phyloP scores from a whole-genome alignment of 2,329 filamentous ascomycete species.

The Phyllosticta ampelicida region DNA sequence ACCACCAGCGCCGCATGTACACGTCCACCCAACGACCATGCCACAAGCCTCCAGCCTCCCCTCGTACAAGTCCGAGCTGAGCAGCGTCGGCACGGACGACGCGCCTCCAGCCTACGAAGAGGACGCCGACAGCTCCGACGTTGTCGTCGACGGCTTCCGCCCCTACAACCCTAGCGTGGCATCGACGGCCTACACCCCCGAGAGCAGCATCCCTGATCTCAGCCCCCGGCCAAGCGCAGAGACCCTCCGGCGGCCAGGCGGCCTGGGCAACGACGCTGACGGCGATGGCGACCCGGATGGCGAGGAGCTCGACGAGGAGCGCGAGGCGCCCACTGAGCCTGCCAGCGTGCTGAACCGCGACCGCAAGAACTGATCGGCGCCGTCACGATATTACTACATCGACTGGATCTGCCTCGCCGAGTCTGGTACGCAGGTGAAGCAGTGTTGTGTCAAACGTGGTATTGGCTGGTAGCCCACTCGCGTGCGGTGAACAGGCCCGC shows the following conservation, averaged over 20 bases:
- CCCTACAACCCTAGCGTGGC: slow-evolving; percentile 23
- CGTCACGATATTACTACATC: neutral
- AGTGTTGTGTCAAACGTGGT: no score
- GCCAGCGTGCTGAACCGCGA: slow-evolving; percentile 2
- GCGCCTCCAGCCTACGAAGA: slow-evolving; percentile 34
- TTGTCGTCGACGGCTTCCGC: slow-evolving; percentile 34
- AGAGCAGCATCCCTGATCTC: slow-evolving; percentile 29
- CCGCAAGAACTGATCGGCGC: slow-evolving; percentile 3
- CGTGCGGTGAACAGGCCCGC: no score
- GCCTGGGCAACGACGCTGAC: neutral
- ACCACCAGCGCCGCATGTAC: slow-evolving; percentile 16
- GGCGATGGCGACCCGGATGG: neutral
- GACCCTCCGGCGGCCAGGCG: slow-evolving; percentile 16
- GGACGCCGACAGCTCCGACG: slow-evolving; percentile 25
- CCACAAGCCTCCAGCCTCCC: slow-evolving; percentile 33
- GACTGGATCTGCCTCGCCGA: neutral
- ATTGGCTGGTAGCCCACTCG: no score
- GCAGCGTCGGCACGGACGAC: slow-evolving; percentile 17
- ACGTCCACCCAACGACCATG: slow-evolving; percentile 12
- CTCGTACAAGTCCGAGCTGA: slow-evolving; percentile 32
- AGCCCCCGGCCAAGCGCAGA: slow-evolving; percentile 28
- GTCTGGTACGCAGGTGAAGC: neutral
- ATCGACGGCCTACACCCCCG: slow-evolving; percentile 25
- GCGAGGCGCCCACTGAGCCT: neutral
- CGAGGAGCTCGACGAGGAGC: neutral